Percentiles rank a stretch among this genome's conserved stretches.
These are phyloP conservation scores for Nannochloris sp. DNA, from an alignment of 139 green algal genomes.

Conservation along the genomic window DNA sequence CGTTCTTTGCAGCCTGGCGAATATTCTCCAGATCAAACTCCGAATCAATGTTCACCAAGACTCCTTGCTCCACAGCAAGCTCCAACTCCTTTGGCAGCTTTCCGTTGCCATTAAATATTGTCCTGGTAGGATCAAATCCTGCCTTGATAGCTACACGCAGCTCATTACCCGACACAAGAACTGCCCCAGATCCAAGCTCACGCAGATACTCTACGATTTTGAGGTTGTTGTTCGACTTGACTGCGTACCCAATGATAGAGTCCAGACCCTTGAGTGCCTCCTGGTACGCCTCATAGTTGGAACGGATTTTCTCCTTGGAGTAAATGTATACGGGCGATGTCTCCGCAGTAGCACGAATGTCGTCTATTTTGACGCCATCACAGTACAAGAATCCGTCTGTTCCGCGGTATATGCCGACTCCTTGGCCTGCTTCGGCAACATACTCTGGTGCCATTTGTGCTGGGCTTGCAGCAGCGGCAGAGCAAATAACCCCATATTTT, in stretches of 20 bases:
- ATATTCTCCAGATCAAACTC: slow-evolving; percentile 95
- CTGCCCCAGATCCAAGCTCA: slow-evolving; percentile 66
- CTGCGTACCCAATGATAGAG: slow-evolving; percentile 88
- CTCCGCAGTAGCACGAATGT: slow-evolving; percentile 58
- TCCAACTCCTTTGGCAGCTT: slow-evolving; percentile 91
- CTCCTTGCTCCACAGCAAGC: slow-evolving; percentile 71
- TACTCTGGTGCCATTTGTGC: slow-evolving; percentile 8
- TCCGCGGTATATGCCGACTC: slow-evolving; percentile 68
- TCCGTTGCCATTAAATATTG: slow-evolving; percentile 88
- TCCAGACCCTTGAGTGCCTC: slow-evolving; percentile 74
- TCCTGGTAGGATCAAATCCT: slow-evolving; percentile 81
- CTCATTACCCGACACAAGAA: slow-evolving; percentile 95
- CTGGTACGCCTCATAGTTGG: slow-evolving; percentile 78
- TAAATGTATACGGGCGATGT: slow-evolving; percentile 92
- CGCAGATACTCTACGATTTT: slow-evolving; percentile 64
- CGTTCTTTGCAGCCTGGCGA: slow-evolving; percentile 27
- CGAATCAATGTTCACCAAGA: slow-evolving; percentile 91
- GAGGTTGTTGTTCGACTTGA: slow-evolving; percentile 99
- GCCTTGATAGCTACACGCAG: slow-evolving; percentile 74
- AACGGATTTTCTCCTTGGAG: slow-evolving; percentile 43
- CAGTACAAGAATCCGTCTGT: slow-evolving; percentile 83
- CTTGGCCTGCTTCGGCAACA: slow-evolving; percentile 8
- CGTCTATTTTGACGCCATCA: slow-evolving; percentile 75
- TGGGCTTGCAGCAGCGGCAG: slow-evolving; percentile 2
- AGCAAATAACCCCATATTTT: not conserved